These are phyloP conservation scores for Ceratobasidium sp. DNA, from an alignment of 1,284 basidiomycete genomes.

Conservation along the genomic window DNA sequence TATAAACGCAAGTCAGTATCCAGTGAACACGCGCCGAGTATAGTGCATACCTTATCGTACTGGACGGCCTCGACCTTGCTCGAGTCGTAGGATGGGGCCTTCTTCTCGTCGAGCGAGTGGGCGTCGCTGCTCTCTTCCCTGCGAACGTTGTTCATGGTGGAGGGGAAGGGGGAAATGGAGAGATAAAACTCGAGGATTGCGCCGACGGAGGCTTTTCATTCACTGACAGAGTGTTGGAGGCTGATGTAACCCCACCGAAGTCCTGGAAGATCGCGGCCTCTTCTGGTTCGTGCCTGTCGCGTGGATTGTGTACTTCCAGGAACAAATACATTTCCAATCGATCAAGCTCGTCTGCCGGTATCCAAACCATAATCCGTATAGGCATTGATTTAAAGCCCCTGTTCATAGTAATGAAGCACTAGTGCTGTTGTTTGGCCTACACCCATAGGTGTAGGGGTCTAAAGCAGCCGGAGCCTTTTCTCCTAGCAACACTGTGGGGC, in stretches of 20 bases:
- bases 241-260: background rate
- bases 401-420: too few species aligned
- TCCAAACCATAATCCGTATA: too few species aligned
- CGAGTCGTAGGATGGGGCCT: background rate
- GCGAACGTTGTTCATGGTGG: slow-evolving; percentile 8
- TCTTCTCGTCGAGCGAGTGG: slow-evolving; percentile 26
- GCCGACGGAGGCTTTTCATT: slow-evolving; percentile 16
- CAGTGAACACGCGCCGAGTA: background rate
- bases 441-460: too few species aligned
- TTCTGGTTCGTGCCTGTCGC: too few species aligned
- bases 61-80: slow-evolving; percentile 21
- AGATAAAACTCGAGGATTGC: background rate
- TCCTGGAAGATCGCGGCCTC: background rate
- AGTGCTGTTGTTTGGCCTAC: too few species aligned
- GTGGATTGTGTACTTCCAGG: too few species aligned
- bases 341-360: too few species aligned
- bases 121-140: slow-evolving; percentile 12
- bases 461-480: too few species aligned
- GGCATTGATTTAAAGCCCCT: too few species aligned
- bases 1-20: background rate
- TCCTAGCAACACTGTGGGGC: too few species aligned
- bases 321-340: too few species aligned
- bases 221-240: background rate
- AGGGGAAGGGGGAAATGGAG: background rate
- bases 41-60: slow-evolving; percentile 12